Evolutionary conservation across 2,329 filamentous ascomycete species (phyloP).

Genomic region (Pseudogymnoascus pannorum): DNA sequence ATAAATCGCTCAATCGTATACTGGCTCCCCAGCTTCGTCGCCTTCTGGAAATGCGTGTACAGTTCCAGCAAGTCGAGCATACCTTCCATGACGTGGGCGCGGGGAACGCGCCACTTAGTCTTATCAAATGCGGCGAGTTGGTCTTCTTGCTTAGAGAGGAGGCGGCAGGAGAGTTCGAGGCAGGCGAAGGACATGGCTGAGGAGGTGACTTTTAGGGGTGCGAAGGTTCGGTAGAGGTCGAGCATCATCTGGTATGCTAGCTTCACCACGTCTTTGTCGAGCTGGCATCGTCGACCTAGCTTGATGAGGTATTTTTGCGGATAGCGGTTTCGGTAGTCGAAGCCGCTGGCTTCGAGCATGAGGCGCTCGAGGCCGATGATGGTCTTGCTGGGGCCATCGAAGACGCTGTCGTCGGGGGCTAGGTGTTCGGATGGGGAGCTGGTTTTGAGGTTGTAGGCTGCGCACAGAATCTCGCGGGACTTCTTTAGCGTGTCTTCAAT

Average conservation of each 20-base stretch:
- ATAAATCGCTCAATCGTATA: slow-evolving; percentile 76
- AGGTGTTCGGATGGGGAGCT: slow-evolving; percentile 51
- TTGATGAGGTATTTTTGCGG: slow-evolving; percentile 83
- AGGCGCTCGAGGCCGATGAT: slow-evolving; percentile 87
- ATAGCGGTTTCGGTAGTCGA: slow-evolving; percentile 86
- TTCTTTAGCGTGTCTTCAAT: slow-evolving; percentile 98
- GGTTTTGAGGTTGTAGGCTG: slow-evolving; percentile 74
- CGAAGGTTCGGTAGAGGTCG: slow-evolving; percentile 89
- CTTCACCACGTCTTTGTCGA: slow-evolving; percentile 50
- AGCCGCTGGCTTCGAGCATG: slow-evolving; percentile 86
- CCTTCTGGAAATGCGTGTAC: slow-evolving; percentile 74
- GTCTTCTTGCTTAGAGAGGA: slow-evolving; percentile 51
- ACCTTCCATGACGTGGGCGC: slow-evolving; percentile 59
- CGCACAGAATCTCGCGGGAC: slow-evolving; percentile 84
- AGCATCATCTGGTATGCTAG: slow-evolving; percentile 76
- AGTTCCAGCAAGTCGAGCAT: slow-evolving; percentile 86
- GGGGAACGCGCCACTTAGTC: slow-evolving; percentile 38
- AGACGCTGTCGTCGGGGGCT: slow-evolving; percentile 78
- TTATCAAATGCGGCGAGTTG: not conserved
- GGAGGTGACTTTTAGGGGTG: slow-evolving; percentile 81
- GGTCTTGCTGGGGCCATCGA: slow-evolving; percentile 70
- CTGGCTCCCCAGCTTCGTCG: slow-evolving; percentile 64
- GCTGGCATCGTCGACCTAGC: slow-evolving; percentile 45
- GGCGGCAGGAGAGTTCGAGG: slow-evolving; percentile 69
- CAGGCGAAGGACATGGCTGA: slow-evolving; percentile 78